phyloP scores from a whole-genome alignment of 202 grass and related monocot genomes.

The Panicum virgatum region DNA sequence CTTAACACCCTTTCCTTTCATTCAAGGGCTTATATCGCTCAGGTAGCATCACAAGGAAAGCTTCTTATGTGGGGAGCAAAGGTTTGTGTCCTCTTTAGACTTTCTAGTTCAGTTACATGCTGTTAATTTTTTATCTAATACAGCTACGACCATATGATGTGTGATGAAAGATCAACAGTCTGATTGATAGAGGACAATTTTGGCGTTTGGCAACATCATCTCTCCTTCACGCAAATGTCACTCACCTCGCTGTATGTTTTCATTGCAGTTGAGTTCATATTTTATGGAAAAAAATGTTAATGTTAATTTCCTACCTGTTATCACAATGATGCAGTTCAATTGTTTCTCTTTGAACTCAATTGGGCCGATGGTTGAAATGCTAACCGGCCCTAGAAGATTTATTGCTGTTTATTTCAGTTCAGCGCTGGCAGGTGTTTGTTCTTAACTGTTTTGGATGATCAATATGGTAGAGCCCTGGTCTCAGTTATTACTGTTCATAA shows the following conservation, averaged over 20 bases:
- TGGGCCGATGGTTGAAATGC: slow-evolving; percentile 71
- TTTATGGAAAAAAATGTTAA: neutral
- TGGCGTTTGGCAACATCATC: slow-evolving; percentile 94
- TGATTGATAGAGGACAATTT: slow-evolving; percentile 81
- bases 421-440: slow-evolving; percentile 65
- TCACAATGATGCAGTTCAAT: slow-evolving; percentile 58
- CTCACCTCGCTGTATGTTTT: slow-evolving; percentile 78
- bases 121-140: slow-evolving; percentile 11
- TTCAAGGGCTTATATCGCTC: slow-evolving; percentile 72
- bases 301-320: slow-evolving; percentile 27
- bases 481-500: slow-evolving; percentile 35
- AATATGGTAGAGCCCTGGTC: neutral
- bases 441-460: slow-evolving; percentile 9
- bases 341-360: slow-evolving; percentile 97
- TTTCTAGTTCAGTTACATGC: slow-evolving; percentile 24
- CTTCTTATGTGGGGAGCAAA: slow-evolving; percentile 91
- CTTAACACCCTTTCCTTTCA: slow-evolving; percentile 35
- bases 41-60: slow-evolving; percentile 77
- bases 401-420: slow-evolving; percentile 86
- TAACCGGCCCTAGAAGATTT: slow-evolving; percentile 72
- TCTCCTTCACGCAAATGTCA: slow-evolving; percentile 81
- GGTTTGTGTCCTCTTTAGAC: slow-evolving; percentile 50
- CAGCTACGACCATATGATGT: slow-evolving; percentile 26
- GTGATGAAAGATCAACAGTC: slow-evolving; percentile 71
- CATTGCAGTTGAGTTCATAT: neutral